Evolutionary conservation across 768 basidiomycete species (phyloP), one percentile per base, ranked within the genome.

Genomic region (Boletus speciosus): DNA sequence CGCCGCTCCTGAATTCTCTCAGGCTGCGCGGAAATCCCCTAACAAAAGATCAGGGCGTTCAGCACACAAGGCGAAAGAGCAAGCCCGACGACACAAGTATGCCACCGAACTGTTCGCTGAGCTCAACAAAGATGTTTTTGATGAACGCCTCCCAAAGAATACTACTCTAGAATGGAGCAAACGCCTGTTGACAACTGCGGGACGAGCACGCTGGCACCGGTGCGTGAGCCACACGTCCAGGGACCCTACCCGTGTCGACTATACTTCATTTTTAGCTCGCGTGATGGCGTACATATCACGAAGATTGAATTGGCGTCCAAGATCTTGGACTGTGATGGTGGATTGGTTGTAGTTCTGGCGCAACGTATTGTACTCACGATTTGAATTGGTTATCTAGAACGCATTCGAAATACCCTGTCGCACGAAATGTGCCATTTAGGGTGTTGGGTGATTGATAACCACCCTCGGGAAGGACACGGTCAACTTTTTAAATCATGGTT

Each of bases 381-480:
- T 15, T 25, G 37, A 25, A 44, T 37, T 27, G 9, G 39, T 37
- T 3, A n/a, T 52, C 32, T 54, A 93, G 92, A 90, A 50, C 82
- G 90, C 37, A 86, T 94, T 46, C 77, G 86, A 35, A 85, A 87
- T 62, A 94, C 92, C 1, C 72, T 95, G 12, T 84, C 89, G 31
- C 93, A 95, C 61, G 93, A 95, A 68, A 93, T 94, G 91, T 94
- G 92, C 62, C 93, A 94, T 72, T 70, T 95, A 34, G 93, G 93
- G 3, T 82, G 82, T 52, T 95, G 92, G 92, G 73, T 90, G 23
- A 89, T 95, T 51, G 82, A 87, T 65, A 73, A 78, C 16, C 77
- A 83, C 10, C 79, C 84, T 5, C 82, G 82, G 54, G 89, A 90
- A 66, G 80, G 78, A 7, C 91, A 94, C 60, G 91, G 91, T 7